Evolutionary conservation across 768 basidiomycete genomes (phyloP), one percentile per base, ranked within the genome.

Genomic region (Ramaria sp.): DNA sequence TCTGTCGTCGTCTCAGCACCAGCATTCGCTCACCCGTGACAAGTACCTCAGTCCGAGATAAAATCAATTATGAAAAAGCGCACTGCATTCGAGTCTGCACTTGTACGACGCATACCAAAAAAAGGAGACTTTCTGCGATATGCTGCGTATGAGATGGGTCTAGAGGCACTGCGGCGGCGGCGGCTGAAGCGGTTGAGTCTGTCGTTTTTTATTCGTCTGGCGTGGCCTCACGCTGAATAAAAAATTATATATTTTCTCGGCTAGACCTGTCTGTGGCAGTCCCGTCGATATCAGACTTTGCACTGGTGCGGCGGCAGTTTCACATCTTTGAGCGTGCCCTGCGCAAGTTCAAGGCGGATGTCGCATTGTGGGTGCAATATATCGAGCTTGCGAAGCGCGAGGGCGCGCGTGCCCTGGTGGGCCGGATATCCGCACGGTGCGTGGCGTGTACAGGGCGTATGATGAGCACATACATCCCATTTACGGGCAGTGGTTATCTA

Each of bases 301-400:
- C 91, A 3, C 79, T 96, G 53, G 86, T 89, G 30, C 79, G 86
- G 59, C 71, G 92, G 62, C 87, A 91, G 64, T 85, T 91, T 67
- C 85, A 90, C 60, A 91, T 95, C 57, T 91, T 95, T 62, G 91
- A 95, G 68, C 82, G 93, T 19, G 93, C 90, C 1, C 75, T 93
- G 20, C 84, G 80, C 66, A 88, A 85, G 65, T 96, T 97, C 79
- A 91, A 90, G 63, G 78, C 78, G 10, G 93, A 97, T 67, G 76
- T 95, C 5, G 83, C 77, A 3, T 76, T 94, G 9, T 97, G 93
- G 93, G 72, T 88, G 49, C 86, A 93, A 61, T 96, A 95, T 66
- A 83, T 94, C 49, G 77, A 89, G 57, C 77, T 91, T 20, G 92
- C 91, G 0, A 86, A 89, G 68, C 76, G 80, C 47, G 84, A 91